Conservation (phyloP, 768 basidiomycete species). For the Phylloporus arenicola region DNA sequence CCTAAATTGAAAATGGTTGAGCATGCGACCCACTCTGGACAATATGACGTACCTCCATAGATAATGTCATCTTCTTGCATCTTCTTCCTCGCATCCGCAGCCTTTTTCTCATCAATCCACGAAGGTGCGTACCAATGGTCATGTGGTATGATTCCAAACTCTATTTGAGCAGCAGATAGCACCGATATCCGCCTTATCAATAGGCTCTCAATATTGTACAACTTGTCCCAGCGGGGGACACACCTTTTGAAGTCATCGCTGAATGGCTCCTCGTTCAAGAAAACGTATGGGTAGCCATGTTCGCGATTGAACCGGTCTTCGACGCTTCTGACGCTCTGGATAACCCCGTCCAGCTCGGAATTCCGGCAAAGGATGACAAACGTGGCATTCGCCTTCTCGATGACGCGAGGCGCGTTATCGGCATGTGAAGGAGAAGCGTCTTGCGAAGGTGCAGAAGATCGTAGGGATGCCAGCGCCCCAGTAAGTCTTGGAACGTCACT, state of each 20-base stretch:
- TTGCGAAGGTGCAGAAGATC: neutral
- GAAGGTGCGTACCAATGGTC: conserved; percentile 67
- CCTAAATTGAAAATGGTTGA: neutral
- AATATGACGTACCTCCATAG: conserved; percentile 40
- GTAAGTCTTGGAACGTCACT: neutral
- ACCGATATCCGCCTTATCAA: conserved; percentile 28
- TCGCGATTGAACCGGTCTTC: conserved; percentile 58
- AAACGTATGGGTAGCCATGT: conserved; percentile 56
- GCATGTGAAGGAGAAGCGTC: neutral
- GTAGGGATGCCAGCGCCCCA: conserved; percentile 2
- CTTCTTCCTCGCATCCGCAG: conserved; percentile 43
- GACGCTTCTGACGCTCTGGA: conserved; percentile 46
- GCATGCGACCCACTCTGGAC: neutral
- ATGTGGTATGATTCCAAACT: conserved; percentile 54
- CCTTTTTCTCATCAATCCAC: conserved; percentile 67
- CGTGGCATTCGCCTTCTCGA: conserved; percentile 46
- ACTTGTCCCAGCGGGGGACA: neutral
- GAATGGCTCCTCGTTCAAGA: conserved; percentile 61
- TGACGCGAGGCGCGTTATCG: neutral
- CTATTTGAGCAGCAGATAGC: conserved; percentile 41
- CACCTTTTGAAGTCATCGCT: conserved; percentile 46
- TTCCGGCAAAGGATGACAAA: conserved; percentile 55
- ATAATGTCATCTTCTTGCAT: conserved; percentile 46
- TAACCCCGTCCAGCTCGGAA: conserved; percentile 39
- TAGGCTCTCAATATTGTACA: conserved; percentile 14